These are phyloP conservation scores for Zygosaccharomyces gambellarensis DNA, from an alignment of 805 yeast species.

Conservation along the genomic window DNA sequence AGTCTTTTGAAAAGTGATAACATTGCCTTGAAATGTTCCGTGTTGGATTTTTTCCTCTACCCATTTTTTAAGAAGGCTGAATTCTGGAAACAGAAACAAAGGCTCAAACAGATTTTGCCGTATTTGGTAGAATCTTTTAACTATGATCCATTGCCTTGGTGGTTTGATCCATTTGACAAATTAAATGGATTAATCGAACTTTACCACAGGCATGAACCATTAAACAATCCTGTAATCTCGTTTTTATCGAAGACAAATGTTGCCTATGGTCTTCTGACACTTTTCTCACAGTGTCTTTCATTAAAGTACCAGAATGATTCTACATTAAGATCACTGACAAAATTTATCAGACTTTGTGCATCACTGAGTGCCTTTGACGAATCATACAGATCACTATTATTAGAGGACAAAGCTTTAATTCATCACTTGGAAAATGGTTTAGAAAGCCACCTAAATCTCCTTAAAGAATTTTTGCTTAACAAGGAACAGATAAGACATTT, in stretches of 20 bases:
- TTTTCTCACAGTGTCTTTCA: slow-evolving; percentile 23
- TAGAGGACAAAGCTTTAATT: slow-evolving; percentile 21
- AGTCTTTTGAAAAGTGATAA: slow-evolving; percentile 25
- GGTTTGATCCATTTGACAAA: slow-evolving; percentile 32
- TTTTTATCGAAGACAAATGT: slow-evolving; percentile 25
- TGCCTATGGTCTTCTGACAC: slow-evolving; percentile 21
- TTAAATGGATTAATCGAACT: slow-evolving; percentile 20
- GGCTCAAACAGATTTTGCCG: slow-evolving; percentile 23
- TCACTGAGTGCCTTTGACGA: slow-evolving; percentile 30
- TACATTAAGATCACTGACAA: slow-evolving; percentile 17
- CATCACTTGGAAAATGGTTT: slow-evolving; percentile 23
- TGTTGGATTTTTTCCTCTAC: slow-evolving; percentile 18
- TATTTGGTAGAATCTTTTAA: slow-evolving; percentile 26
- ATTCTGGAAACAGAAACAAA: slow-evolving; percentile 14
- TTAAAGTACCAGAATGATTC: slow-evolving; percentile 15
- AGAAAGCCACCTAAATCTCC: slow-evolving; percentile 19
- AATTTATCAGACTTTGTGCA: slow-evolving; percentile 29
- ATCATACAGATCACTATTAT: slow-evolving; percentile 20
- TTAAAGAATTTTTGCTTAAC: slow-evolving; percentile 20
- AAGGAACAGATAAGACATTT: slow-evolving; percentile 11
- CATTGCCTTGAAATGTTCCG: slow-evolving; percentile 21
- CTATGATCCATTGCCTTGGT: slow-evolving; percentile 26
- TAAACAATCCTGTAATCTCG: slow-evolving; percentile 25
- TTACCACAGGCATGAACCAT: slow-evolving; percentile 23
- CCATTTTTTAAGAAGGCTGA: slow-evolving; percentile 16